phyloP scores from a whole-genome alignment of 768 basidiomycete species.

The Calocybe gangraenosa region DNA sequence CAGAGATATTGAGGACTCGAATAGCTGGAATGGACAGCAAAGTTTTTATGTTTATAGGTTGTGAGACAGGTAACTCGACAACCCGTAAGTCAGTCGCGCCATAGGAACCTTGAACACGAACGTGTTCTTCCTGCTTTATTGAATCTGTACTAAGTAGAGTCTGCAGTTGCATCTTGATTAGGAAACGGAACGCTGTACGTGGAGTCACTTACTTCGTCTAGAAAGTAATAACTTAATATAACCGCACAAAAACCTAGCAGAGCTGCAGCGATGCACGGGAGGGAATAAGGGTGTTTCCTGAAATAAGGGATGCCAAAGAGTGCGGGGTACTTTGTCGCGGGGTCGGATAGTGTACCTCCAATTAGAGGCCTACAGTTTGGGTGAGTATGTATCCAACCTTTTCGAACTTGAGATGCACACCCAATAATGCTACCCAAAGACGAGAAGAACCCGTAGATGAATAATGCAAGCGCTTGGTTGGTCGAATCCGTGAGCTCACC shows the following conservation, averaged over 20 bases:
- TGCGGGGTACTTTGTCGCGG: conserved; percentile 44
- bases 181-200: neutral
- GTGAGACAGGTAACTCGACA: conserved; percentile 9
- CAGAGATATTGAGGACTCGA: conserved; percentile 47
- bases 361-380: conserved; percentile 46
- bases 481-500: conserved; percentile 63
- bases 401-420: conserved; percentile 24
- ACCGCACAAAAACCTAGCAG: conserved; percentile 37
- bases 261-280: conserved; percentile 53
- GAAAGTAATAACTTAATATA: conserved; percentile 39
- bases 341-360: conserved; percentile 58
- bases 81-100: conserved; percentile 16
- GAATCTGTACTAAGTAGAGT: conserved; percentile 43
- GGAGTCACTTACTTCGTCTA: conserved; percentile 47
- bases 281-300: conserved; percentile 51
- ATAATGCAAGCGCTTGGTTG: conserved; percentile 56
- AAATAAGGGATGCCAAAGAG: conserved; percentile 42
- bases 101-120: conserved; percentile 7
- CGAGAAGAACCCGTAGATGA: conserved; percentile 59
- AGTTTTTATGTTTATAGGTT: conserved; percentile 25
- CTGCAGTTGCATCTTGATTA: conserved; percentile 23
- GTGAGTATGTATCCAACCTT: neutral
- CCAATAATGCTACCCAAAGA: conserved; percentile 57
- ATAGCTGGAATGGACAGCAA: conserved; percentile 51
- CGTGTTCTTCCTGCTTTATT: conserved; percentile 20